These are phyloP conservation scores for Penicillium salamii DNA, from an alignment of 495 filamentous ascomycete genomes.

Conservation along the genomic window DNA sequence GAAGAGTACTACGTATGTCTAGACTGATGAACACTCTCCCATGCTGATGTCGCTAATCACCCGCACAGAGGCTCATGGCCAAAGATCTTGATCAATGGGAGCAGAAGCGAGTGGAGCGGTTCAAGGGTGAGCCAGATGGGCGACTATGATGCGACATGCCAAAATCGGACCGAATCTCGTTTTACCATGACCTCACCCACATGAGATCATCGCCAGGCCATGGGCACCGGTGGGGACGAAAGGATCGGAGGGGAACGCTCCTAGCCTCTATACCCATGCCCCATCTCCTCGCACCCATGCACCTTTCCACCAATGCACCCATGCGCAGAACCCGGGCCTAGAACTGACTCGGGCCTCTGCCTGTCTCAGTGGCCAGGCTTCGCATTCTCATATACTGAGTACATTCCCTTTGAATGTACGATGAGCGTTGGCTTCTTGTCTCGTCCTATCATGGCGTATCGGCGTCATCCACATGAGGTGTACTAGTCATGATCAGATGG, in stretches of 20 bases:
- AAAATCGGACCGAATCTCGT: neutral
- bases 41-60: conserved; percentile 5
- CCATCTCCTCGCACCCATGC: neutral
- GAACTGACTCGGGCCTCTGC: no score
- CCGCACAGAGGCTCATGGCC: conserved; percentile 70
- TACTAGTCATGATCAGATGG: no score
- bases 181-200: neutral
- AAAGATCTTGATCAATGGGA: conserved; percentile 97
- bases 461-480: no score
- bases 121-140: conserved; percentile 87
- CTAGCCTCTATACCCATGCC: neutral
- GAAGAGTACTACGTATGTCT: conserved; percentile 91
- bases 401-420: no score
- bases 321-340: no score
- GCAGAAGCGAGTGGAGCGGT: conserved; percentile 83
- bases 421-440: no score
- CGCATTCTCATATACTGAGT: no score
- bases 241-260: neutral
- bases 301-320: neutral
- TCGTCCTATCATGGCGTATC: no score
- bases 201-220: neutral
- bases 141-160: conserved; percentile 51
- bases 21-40: neutral
- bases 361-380: no score
- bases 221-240: neutral